Evolutionary conservation across 192 early-diverging fungal genomes (phyloP).

Genomic region (Rhizoclosmatium globosum): DNA sequence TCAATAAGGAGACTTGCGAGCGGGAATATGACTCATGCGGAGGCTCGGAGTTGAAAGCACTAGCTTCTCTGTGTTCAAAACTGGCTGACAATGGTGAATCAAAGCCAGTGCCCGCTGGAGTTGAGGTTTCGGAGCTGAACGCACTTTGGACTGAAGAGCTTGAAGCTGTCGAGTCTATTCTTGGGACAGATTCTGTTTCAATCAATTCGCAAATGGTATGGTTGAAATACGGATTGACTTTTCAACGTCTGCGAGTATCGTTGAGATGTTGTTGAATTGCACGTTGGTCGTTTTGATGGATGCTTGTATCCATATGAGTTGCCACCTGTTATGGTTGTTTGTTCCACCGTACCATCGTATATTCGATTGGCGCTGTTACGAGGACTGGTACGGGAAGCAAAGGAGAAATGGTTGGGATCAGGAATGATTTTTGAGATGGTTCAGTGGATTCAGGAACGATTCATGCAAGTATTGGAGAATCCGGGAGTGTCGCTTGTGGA

Average conservation of each 20-base stretch:
- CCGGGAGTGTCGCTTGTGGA: constrained; percentile 33
- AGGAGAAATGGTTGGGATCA: constrained; percentile 23
- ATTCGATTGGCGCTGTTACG: constrained; percentile 48
- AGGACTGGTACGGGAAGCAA: constrained; percentile 29
- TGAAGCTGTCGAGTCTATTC: constrained; percentile 71
- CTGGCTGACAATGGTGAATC: constrained; percentile 45
- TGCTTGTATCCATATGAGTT: constrained; percentile 71
- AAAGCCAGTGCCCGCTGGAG: constrained; percentile 43
- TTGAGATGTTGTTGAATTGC: constrained; percentile 42
- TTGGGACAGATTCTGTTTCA: constrained; percentile 36
- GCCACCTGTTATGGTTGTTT: constrained; percentile 66
- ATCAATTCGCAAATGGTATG: background rate
- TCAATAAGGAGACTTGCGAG: constrained; percentile 55
- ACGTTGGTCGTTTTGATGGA: constrained; percentile 66
- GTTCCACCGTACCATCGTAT: constrained; percentile 73
- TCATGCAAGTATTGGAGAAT: constrained; percentile 27
- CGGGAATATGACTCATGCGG: constrained; percentile 51
- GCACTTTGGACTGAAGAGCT: constrained; percentile 66
- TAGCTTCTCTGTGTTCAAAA: constrained; percentile 59
- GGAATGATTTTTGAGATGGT: constrained; percentile 53
- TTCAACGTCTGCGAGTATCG: constrained; percentile 37
- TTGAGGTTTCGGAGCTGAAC: constrained; percentile 56
- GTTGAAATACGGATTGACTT: constrained; percentile 11
- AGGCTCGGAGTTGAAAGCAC: constrained; percentile 60
- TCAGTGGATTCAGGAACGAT: constrained; percentile 46